A percentile compares a stretch with the other conserved stretches of the same genome.
Conservation (phyloP, 352 stramenopile species). For the Pythium insidiosum region DNA sequence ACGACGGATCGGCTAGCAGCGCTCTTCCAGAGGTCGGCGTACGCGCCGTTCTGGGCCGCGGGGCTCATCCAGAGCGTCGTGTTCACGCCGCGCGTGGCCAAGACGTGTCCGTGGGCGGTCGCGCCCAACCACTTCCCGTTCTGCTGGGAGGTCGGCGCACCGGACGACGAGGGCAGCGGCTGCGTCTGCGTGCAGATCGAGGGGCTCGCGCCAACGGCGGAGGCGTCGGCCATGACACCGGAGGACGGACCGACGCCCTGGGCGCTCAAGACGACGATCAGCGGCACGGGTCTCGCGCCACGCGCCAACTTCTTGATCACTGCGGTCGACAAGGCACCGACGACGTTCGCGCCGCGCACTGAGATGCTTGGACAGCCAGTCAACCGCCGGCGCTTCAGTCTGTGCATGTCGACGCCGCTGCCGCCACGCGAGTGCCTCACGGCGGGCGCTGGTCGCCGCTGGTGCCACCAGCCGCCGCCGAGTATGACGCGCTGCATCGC, state of each 20-base stretch:
- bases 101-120: neutral
- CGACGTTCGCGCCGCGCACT: too few species aligned
- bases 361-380: neutral
- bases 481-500: neutral
- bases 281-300: too few species aligned
- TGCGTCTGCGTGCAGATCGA: conserved; percentile 1
- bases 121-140: neutral
- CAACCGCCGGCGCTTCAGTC: neutral
- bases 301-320: too few species aligned
- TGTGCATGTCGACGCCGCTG: conserved; percentile 1
- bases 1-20: too few species aligned
- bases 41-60: neutral
- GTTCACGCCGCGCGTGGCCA: neutral
- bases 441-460: too few species aligned
- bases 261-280: too few species aligned
- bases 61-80: neutral
- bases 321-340: too few species aligned
- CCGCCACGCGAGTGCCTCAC: neutral
- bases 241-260: too few species aligned
- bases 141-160: neutral
- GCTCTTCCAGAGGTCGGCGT: too few species aligned
- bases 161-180: neutral
- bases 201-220: neutral
- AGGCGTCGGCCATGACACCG: too few species aligned
- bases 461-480: conserved; percentile 2